A percentile compares a stretch with the other conserved stretches of the same genome.
Conservation (phyloP, 2,329 filamentous ascomycete species). For the Aspergillus tubingensis region DNA sequence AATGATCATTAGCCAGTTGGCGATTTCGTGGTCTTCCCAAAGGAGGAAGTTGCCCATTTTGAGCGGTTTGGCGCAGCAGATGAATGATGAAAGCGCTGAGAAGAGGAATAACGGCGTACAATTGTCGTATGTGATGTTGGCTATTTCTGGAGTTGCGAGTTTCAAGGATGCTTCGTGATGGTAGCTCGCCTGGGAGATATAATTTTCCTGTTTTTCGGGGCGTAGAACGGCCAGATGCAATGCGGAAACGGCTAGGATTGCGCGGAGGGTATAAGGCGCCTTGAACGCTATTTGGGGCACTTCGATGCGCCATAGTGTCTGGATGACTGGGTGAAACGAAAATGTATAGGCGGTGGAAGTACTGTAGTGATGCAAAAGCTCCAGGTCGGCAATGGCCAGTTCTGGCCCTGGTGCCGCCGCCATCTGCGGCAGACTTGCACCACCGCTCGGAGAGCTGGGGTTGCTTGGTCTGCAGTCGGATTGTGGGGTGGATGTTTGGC, state of each 20-base stretch:
- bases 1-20: conserved; percentile 43
- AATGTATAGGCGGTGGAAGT: conserved; percentile 54
- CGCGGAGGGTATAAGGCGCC: conserved; percentile 52
- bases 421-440: not conserved
- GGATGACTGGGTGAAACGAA: conserved; percentile 43
- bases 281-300: conserved; percentile 52
- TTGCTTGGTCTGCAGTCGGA: not conserved
- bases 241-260: conserved; percentile 53
- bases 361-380: conserved; percentile 57
- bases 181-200: conserved; percentile 40
- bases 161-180: conserved; percentile 40
- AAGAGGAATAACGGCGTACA: conserved; percentile 43
- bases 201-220: conserved; percentile 40
- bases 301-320: conserved; percentile 51
- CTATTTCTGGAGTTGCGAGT: conserved; percentile 36
- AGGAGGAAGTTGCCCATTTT: conserved; percentile 40
- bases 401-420: conserved; percentile 3
- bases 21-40: conserved; percentile 34
- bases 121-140: conserved; percentile 36
- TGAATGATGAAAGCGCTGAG: conserved; percentile 41
- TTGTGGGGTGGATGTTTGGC: not conserved
- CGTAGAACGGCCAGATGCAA: conserved; percentile 50
- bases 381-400: conserved; percentile 46
- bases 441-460: not conserved
- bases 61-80: conserved; percentile 40